Evolutionary conservation across 257 asterid genomes (phyloP).

Genomic region (Penstemon barbatus): DNA sequence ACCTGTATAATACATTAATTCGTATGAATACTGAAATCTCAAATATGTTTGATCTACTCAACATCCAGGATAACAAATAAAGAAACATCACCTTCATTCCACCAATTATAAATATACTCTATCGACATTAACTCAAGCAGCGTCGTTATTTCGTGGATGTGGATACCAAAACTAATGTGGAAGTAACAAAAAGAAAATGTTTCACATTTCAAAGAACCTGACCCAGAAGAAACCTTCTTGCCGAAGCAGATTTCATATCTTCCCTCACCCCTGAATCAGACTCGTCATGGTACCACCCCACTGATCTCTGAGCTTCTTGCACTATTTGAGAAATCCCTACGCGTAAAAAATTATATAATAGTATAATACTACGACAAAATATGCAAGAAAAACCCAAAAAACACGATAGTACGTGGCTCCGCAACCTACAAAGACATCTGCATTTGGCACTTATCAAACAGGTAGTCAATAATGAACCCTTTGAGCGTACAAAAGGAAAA

Average conservation of each 20-base stretch:
- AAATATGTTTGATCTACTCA: slow-evolving; percentile 13
- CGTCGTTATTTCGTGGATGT: slow-evolving; percentile 20
- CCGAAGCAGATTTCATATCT: slow-evolving; percentile 32
- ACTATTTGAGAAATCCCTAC: slow-evolving; percentile 80
- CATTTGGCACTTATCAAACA: too few species aligned
- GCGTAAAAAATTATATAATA: neutral
- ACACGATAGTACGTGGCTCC: neutral
- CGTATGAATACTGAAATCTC: neutral
- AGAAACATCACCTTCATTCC: slow-evolving; percentile 32
- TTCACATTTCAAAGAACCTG: slow-evolving; percentile 45
- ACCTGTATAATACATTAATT: slow-evolving; percentile 3
- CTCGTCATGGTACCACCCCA: slow-evolving; percentile 75
- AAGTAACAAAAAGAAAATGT: slow-evolving; percentile 3
- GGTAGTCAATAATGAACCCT: too few species aligned
- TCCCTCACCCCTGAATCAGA: slow-evolving; percentile 50
- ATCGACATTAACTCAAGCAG: slow-evolving; percentile 4
- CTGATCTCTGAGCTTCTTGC: slow-evolving; percentile 69
- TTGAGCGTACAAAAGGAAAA: neutral
- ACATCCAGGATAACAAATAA: slow-evolving; percentile 23
- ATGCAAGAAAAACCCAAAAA: neutral
- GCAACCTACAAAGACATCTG: too few species aligned
- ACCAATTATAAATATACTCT: slow-evolving; percentile 25
- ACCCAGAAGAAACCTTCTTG: slow-evolving; percentile 54
- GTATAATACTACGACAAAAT: neutral
- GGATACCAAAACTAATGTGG: slow-evolving; percentile 1